Evolutionary conservation across 2,329 filamentous ascomycete species (phyloP).

Genomic region (Curvularia sp.): DNA sequence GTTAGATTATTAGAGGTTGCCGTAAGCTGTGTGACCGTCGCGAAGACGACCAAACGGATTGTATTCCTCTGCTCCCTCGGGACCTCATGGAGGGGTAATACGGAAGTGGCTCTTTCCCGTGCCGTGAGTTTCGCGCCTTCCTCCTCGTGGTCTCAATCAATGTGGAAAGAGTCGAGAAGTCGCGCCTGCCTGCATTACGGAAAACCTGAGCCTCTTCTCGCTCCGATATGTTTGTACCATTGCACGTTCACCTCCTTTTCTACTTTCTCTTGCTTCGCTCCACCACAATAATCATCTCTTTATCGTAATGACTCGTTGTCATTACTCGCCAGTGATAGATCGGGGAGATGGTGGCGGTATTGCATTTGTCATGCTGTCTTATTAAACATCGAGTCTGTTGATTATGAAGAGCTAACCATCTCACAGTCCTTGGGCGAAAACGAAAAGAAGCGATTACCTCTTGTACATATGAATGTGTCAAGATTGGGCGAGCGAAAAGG

Average conservation of each 20-base stretch:
- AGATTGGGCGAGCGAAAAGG: neutral
- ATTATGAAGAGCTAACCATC: neutral
- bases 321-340: neutral
- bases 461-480: neutral
- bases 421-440: neutral
- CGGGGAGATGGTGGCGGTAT: neutral
- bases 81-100: neutral
- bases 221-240: neutral
- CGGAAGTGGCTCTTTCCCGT: neutral
- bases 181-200: neutral
- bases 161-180: neutral
- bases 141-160: neutral
- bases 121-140: neutral
- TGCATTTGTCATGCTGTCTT: neutral
- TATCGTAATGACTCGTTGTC: neutral
- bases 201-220: neutral
- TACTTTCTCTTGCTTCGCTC: neutral
- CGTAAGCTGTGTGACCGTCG: neutral
- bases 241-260: neutral
- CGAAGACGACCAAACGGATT: neutral
- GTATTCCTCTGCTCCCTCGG: neutral
- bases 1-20: neutral
- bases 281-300: neutral
- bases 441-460: neutral
- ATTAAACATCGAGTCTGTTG: neutral